Percentiles rank a stretch among this genome's conserved stretches.
Evolutionary conservation across 495 filamentous ascomycete species (phyloP).

Genomic region (Aeminium ludgeri): DNA sequence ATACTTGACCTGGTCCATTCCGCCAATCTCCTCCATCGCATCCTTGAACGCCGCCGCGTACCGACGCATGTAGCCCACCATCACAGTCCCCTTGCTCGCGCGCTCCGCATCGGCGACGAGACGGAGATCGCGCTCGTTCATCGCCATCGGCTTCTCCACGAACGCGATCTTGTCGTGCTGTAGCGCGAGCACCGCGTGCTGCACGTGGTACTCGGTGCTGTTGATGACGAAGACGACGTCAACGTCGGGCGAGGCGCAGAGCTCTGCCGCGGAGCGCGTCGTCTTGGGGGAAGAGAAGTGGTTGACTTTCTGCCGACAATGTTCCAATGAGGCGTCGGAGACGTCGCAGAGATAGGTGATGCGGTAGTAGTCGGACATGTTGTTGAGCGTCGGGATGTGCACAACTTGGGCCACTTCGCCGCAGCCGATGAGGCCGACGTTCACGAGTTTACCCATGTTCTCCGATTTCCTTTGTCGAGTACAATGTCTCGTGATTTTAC

Average conservation of each 20-base stretch:
- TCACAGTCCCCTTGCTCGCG: constrained; percentile 25
- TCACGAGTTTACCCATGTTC: neutral
- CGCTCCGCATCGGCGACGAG: constrained; percentile 30
- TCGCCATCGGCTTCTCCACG: constrained; percentile 37
- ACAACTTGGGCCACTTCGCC: constrained; percentile 34
- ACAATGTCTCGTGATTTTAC: no score
- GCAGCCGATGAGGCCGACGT: constrained; percentile 5
- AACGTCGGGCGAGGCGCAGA: constrained; percentile 24
- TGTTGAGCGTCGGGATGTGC: constrained; percentile 32
- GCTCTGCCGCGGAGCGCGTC: constrained; percentile 17
- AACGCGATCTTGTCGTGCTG: constrained; percentile 36
- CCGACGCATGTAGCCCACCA: constrained; percentile 39
- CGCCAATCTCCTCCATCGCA: constrained; percentile 33
- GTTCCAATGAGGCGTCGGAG: constrained; percentile 19
- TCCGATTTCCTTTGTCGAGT: neutral
- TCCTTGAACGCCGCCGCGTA: constrained; percentile 35
- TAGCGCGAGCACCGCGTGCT: constrained; percentile 33
- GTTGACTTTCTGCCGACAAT: constrained; percentile 7
- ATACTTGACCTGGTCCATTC: constrained; percentile 33
- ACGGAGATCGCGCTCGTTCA: constrained; percentile 27
- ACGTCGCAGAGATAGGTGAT: constrained; percentile 30
- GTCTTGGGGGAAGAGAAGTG: constrained; percentile 9
- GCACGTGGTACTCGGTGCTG: constrained; percentile 35
- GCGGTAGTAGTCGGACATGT: constrained; percentile 27
- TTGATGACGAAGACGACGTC: constrained; percentile 33